Conservation (phyloP, 192 early-diverging fungal genomes). For the Coemansia sp. region DNA sequence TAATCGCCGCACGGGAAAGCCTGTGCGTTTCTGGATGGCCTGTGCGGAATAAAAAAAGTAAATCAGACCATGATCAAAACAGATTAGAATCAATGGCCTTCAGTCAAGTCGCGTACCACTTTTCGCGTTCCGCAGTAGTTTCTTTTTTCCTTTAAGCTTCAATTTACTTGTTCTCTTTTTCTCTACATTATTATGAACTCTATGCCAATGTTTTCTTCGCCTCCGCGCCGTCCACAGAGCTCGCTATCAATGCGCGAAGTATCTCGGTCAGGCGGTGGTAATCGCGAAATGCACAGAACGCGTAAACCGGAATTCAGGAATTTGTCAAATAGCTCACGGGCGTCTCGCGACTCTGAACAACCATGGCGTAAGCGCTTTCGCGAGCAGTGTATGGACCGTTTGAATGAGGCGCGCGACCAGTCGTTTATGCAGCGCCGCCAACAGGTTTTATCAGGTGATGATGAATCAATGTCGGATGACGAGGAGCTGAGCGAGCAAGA, state of each 20-base stretch:
- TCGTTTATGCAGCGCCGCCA: constrained; percentile 44
- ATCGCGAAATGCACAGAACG: constrained; percentile 3
- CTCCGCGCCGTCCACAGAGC: constrained; percentile 28
- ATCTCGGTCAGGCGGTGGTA: constrained; percentile 36
- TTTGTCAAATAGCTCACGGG: constrained; percentile 37
- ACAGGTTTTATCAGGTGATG: constrained; percentile 9
- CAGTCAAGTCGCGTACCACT: background rate
- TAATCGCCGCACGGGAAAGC: too few relatives aligned
- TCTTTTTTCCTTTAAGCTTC: background rate
- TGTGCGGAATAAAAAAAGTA: too few relatives aligned
- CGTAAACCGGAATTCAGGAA: constrained; percentile 37
- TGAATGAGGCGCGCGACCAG: constrained; percentile 38
- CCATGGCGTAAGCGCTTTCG: constrained; percentile 50
- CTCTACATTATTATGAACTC: constrained; percentile 12
- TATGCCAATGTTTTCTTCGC: constrained; percentile 34
- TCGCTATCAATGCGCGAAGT: constrained; percentile 21
- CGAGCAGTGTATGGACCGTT: constrained; percentile 42
- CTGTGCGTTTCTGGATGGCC: too few relatives aligned
- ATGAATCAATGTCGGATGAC: background rate
- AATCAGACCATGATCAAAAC: too few relatives aligned
- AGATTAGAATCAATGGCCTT: too few relatives aligned
- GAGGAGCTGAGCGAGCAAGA: constrained; percentile 34
- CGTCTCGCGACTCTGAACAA: constrained; percentile 29
- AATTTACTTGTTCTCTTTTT: background rate
- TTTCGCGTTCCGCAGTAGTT: background rate